Evolutionary conservation across 106 monocot species (phyloP).

Genomic region (Platanthera guangdongensis): DNA sequence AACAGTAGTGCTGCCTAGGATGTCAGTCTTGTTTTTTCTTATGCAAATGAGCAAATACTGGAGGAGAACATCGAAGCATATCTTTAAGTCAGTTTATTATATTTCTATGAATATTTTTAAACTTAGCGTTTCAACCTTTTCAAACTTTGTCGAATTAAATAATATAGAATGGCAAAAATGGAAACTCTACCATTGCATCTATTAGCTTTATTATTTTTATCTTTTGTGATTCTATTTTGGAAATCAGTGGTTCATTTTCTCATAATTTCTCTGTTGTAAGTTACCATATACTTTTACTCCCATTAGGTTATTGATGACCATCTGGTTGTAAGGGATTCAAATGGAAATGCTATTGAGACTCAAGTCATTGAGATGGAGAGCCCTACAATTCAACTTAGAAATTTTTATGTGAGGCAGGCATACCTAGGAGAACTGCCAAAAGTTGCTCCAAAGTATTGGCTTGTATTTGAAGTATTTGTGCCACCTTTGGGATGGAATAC

Average conservation of each 20-base stretch:
- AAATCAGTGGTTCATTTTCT: background rate
- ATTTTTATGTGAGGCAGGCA: conserved; percentile 61
- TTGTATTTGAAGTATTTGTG: conserved; percentile 56
- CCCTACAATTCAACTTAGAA: conserved; percentile 37
- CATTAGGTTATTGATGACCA: conserved; percentile 53
- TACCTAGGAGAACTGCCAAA: conserved; percentile 54
- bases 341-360: conserved; percentile 40
- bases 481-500: conserved; percentile 78
- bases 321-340: conserved; percentile 46
- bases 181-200: background rate
- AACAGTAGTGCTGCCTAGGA: background rate
- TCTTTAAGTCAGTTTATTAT: background rate
- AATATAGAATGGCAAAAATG: background rate
- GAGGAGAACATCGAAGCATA: background rate
- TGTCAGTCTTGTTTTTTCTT: background rate
- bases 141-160: background rate
- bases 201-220: background rate
- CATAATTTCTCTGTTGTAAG: background rate
- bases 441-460: conserved; percentile 56
- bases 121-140: background rate
- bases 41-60: background rate
- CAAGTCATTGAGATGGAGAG: conserved; percentile 64
- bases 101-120: background rate
- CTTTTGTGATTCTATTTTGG: background rate
- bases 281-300: background rate